Evolutionary conservation across 163 green algal genomes (phyloP).

Genomic region (Volvox carteri): DNA sequence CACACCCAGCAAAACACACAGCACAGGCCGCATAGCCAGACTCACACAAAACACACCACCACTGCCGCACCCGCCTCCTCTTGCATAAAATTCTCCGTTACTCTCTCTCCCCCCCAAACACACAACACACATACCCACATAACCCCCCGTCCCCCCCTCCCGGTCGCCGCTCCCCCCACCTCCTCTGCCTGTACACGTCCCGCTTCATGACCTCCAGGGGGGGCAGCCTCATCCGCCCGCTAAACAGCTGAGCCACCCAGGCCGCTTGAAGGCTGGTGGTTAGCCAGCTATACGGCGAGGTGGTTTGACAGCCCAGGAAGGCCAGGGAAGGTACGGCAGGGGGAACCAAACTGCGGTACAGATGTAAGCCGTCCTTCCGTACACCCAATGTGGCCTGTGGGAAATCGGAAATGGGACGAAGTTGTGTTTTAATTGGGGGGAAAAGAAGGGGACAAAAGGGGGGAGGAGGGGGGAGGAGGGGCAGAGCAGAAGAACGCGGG

Average conservation of each 20-base stretch:
- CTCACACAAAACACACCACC: too few relatives aligned
- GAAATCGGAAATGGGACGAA: too few relatives aligned
- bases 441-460: not conserved
- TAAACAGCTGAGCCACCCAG: conserved; percentile 54
- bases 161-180: not conserved
- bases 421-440: not conserved
- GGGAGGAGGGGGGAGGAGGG: not conserved
- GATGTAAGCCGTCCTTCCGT: conserved; percentile 59
- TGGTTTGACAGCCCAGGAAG: conserved; percentile 61
- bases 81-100: too few relatives aligned
- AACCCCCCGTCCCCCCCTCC: not conserved
- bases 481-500: not conserved
- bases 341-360: conserved; percentile 64
- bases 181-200: conserved; percentile 44
- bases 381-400: conserved; percentile 48
- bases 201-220: not conserved
- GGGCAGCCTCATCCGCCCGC: conserved; percentile 36
- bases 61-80: too few relatives aligned
- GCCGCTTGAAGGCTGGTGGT: conserved; percentile 60
- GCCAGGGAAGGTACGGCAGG: conserved; percentile 56
- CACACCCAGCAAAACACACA: too few relatives aligned
- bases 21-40: too few relatives aligned
- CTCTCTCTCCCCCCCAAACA: not conserved
- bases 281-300: conserved; percentile 48
- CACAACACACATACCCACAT: not conserved